These are phyloP conservation scores for Cordyceps tenuipes DNA, from an alignment of 2,329 filamentous ascomycete species.

Conservation along the genomic window DNA sequence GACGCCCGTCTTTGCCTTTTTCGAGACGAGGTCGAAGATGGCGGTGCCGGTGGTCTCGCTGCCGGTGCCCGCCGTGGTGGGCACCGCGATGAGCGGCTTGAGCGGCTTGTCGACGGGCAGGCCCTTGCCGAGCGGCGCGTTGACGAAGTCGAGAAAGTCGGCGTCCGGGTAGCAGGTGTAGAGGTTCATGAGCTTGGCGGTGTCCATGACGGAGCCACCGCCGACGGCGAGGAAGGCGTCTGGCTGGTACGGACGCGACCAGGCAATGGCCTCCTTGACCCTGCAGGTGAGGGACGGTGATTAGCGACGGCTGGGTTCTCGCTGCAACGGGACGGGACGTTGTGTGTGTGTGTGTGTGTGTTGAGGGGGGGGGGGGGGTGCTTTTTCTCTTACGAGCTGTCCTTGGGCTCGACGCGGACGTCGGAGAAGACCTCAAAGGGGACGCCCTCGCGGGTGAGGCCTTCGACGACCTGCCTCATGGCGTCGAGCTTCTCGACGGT, in stretches of 20 bases:
- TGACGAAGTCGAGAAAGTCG: constrained; percentile 95
- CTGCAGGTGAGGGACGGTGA: constrained; percentile 33
- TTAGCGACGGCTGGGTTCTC: neutral
- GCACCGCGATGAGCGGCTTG: constrained; percentile 71
- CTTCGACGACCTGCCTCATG: constrained; percentile 83
- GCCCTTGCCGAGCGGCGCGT: constrained; percentile 84
- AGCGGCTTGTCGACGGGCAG: constrained; percentile 63
- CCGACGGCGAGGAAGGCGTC: constrained; percentile 92
- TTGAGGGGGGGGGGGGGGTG: too few species aligned
- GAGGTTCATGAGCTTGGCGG: constrained; percentile 96
- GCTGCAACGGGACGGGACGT: neutral
- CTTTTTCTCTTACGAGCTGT: constrained; percentile 60
- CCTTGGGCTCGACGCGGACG: constrained; percentile 84
- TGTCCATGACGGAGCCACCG: constrained; percentile 89
- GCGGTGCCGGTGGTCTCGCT: constrained; percentile 96
- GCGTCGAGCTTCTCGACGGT: constrained; percentile 77
- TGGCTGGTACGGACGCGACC: constrained; percentile 68
- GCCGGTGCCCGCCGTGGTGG: constrained; percentile 76
- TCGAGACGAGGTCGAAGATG: constrained; percentile 89
- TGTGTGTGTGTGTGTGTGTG: too few species aligned
- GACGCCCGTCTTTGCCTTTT: constrained; percentile 89
- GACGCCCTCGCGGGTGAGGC: constrained; percentile 68
- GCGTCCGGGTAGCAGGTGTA: constrained; percentile 87
- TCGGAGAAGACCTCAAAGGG: constrained; percentile 73
- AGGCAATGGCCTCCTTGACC: constrained; percentile 81